These are phyloP conservation scores for Helianthus tuberosus DNA, from an alignment of 129 eudicot genomes.

Conservation along the genomic window DNA sequence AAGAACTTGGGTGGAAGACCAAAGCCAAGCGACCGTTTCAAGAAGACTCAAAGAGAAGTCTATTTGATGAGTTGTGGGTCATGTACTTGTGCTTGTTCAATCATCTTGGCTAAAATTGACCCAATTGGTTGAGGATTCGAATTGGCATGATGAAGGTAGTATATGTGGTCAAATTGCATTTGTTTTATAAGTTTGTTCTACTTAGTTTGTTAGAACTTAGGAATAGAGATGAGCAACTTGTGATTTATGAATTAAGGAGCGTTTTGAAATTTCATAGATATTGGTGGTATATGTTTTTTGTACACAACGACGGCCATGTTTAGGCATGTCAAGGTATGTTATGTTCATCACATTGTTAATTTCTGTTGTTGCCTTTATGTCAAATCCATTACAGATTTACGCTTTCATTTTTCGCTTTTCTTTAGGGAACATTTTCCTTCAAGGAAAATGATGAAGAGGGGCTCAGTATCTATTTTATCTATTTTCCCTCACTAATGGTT, in stretches of 20 bases:
- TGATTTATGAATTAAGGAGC: not conserved
- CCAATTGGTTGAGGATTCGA: not conserved
- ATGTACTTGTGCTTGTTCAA: not conserved
- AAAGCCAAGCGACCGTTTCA: conserved; percentile 36
- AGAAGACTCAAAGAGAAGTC: conserved; percentile 63
- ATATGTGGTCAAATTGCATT: no score
- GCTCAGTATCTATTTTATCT: no score
- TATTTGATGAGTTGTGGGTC: conserved; percentile 19
- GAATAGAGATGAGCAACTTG: not conserved
- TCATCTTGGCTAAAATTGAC: conserved; percentile 2
- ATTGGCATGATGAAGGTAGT: not conserved
- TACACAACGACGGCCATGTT: not conserved
- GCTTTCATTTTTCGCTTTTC: no score
- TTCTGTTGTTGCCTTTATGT: no score
- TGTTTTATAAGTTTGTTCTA: not conserved
- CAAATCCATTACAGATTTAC: no score
- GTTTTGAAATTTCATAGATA: not conserved
- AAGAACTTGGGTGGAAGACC: conserved; percentile 62
- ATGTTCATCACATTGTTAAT: no score
- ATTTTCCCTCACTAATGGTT: no score
- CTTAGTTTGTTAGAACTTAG: conserved; percentile 4
- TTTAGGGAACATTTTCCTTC: no score
- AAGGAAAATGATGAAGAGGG: no score
- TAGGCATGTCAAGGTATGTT: no score
- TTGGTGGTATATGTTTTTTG: not conserved